These are phyloP conservation scores for Glaciozyma antarctica DNA, from an alignment of 768 basidiomycete genomes.

Conservation along the genomic window DNA sequence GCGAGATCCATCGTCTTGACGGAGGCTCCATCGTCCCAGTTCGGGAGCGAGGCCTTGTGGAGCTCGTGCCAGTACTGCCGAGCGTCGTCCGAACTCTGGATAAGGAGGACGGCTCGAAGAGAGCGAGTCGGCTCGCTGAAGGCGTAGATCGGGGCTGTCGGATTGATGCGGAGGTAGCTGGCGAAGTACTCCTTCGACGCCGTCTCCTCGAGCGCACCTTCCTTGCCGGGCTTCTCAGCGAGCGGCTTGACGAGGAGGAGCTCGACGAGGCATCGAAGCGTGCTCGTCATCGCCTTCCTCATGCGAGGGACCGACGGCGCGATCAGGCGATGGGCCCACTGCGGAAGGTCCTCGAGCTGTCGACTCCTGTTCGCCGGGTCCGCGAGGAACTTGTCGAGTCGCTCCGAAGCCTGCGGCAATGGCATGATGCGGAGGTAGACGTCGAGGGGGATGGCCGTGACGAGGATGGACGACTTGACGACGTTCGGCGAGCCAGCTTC, in stretches of 20 bases:
- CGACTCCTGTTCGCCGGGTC: conserved; percentile 42
- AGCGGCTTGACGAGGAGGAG: conserved; percentile 49
- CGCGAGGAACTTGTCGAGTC: conserved; percentile 50
- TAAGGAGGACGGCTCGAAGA: conserved; percentile 1
- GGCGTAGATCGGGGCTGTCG: conserved; percentile 12
- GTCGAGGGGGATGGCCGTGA: conserved; percentile 56
- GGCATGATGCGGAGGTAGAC: conserved; percentile 59
- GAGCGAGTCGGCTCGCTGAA: neutral
- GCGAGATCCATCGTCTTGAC: no score
- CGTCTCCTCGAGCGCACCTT: neutral
- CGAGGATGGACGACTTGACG: conserved; percentile 53
- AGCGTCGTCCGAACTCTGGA: conserved; percentile 38
- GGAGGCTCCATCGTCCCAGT: neutral
- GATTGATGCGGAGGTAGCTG: conserved; percentile 15
- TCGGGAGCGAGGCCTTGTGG: conserved; percentile 41
- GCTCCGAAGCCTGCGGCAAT: conserved; percentile 50
- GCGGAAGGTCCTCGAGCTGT: conserved; percentile 7
- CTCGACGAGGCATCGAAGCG: conserved; percentile 49
- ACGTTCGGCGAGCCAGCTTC: conserved; percentile 45
- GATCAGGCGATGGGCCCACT: conserved; percentile 13
- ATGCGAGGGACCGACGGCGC: conserved; percentile 5
- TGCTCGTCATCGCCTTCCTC: conserved; percentile 45
- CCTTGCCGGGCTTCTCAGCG: neutral
- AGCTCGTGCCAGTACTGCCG: conserved; percentile 54
- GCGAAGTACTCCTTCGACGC: neutral